Percentiles rank a stretch among this genome's conserved stretches.
phyloP scores from a whole-genome alignment of 306 rosid species.

The Sophora flavescens region DNA sequence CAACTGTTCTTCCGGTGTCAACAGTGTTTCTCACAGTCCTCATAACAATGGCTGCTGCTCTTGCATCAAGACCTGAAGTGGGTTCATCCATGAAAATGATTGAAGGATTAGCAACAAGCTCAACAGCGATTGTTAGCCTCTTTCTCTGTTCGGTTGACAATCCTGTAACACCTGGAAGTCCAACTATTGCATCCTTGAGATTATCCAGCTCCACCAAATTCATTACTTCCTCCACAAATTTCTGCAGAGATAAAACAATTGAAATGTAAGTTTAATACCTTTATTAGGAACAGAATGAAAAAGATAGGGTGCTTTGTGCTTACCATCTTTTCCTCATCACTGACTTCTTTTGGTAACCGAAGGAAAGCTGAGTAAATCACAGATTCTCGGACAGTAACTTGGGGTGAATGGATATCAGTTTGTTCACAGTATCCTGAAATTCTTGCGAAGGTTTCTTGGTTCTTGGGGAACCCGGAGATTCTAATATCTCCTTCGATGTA shows the following conservation, averaged over 20 bases:
- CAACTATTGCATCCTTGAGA: conserved; percentile 72
- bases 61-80: conserved; percentile 91
- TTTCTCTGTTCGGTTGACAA: conserved; percentile 87
- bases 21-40: conserved; percentile 88
- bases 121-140: conserved; percentile 86
- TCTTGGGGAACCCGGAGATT: conserved; percentile 84
- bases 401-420: conserved; percentile 91
- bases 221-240: conserved; percentile 83
- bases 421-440: conserved; percentile 92
- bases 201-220: conserved; percentile 73
- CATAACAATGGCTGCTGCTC: conserved; percentile 93
- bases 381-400: conserved; percentile 82
- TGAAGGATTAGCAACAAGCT: conserved; percentile 89
- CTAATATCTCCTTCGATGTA: conserved; percentile 84
- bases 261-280: not conserved
- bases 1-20: conserved; percentile 90
- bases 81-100: conserved; percentile 96
- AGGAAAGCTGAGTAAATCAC: conserved; percentile 87
- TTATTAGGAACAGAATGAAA: not conserved
- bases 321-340: conserved; percentile 56
- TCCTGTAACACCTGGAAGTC: conserved; percentile 87
- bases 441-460: conserved; percentile 88
- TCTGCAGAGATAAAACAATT: conserved; percentile 46
- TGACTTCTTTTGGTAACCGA: conserved; percentile 69
- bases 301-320: not conserved